phyloP scores from a whole-genome alignment of 768 basidiomycete species.

The Lactarius evosmus region DNA sequence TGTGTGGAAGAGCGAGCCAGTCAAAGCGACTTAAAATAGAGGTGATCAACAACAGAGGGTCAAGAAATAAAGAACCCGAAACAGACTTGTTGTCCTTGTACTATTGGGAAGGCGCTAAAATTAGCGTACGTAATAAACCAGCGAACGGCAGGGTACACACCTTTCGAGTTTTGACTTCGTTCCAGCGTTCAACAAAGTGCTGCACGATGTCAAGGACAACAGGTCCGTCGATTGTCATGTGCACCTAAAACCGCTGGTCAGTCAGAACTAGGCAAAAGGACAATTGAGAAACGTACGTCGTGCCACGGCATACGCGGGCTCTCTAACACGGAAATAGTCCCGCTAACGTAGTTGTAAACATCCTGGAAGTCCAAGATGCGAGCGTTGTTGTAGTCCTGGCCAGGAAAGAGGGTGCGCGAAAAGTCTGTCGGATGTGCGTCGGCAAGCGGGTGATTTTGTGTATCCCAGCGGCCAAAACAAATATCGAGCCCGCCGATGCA shows the following conservation, averaged over 20 bases:
- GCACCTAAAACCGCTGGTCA: slow-evolving; percentile 46
- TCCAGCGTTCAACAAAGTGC: slow-evolving; percentile 92
- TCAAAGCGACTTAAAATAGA: slow-evolving; percentile 43
- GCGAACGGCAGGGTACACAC: slow-evolving; percentile 34
- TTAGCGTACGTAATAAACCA: neutral
- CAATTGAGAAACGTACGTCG: slow-evolving; percentile 55
- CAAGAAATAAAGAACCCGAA: slow-evolving; percentile 9
- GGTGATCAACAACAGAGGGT: neutral
- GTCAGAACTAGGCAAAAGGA: neutral
- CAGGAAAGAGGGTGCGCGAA: slow-evolving; percentile 79
- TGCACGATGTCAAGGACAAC: slow-evolving; percentile 88
- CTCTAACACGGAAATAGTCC: slow-evolving; percentile 63
- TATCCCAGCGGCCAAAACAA: slow-evolving; percentile 98
- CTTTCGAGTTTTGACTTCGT: slow-evolving; percentile 83
- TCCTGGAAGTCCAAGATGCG: slow-evolving; percentile 78
- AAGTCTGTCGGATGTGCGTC: slow-evolving; percentile 92
- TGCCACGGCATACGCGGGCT: slow-evolving; percentile 92
- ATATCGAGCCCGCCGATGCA: slow-evolving; percentile 93
- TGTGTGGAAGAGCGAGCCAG: slow-evolving; percentile 80
- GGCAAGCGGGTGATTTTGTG: slow-evolving; percentile 82
- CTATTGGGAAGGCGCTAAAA: slow-evolving; percentile 14
- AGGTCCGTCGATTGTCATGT: slow-evolving; percentile 79
- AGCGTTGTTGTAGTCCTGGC: slow-evolving; percentile 92
- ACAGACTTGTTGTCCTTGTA: slow-evolving; percentile 47
- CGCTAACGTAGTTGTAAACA: slow-evolving; percentile 74